These are phyloP conservation scores for Geranium incanum DNA, from an alignment of 441 rosid species.

Conservation along the genomic window DNA sequence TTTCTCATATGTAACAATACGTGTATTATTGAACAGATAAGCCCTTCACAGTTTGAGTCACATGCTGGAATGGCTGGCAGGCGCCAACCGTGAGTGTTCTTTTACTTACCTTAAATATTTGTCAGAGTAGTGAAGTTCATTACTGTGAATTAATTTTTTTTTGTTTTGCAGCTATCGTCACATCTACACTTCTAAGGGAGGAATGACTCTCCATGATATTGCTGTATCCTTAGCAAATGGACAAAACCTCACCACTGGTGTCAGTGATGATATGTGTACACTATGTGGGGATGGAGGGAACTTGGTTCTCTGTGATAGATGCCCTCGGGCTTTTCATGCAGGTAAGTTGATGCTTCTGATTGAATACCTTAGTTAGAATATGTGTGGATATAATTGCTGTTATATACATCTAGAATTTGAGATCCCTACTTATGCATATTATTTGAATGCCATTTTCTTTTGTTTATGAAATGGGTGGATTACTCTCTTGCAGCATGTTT, in stretches of 20 bases:
- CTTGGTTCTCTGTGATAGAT: conserved; percentile 57
- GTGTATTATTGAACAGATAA: conserved; percentile 45
- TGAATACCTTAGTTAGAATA: conserved; percentile 2
- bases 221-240: conserved; percentile 75
- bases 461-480: conserved; percentile 18
- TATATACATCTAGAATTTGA: neutral
- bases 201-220: conserved; percentile 83
- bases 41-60: conserved; percentile 97
- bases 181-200: conserved; percentile 65
- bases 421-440: too few species aligned
- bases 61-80: conserved; percentile 99
- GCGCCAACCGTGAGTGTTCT: conserved; percentile 86
- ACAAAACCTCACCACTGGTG: conserved; percentile 51
- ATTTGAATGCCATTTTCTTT: conserved; percentile 4
- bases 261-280: conserved; percentile 81
- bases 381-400: neutral
- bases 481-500: conserved; percentile 65
- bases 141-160: conserved; percentile 10
- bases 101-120: conserved; percentile 9
- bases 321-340: conserved; percentile 83
- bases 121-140: neutral
- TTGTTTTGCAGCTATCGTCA: conserved; percentile 69
- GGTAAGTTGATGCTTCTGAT: conserved; percentile 33
- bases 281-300: conserved; percentile 80
- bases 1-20: conserved; percentile 8